Evolutionary conservation across 2,329 filamentous ascomycete species (phyloP).

Genomic region (Colletotrichum lupini): DNA sequence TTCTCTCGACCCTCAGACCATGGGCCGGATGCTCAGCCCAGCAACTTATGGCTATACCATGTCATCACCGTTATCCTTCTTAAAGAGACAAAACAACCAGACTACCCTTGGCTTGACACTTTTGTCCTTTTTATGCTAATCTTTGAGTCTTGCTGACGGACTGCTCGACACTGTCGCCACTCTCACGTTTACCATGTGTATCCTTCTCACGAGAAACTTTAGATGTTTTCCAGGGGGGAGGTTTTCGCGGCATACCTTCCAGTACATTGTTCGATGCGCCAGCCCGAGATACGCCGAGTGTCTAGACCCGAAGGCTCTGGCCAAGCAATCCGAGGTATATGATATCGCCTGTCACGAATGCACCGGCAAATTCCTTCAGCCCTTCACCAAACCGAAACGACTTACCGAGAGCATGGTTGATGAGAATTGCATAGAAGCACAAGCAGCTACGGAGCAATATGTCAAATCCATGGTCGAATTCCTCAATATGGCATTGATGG

Average conservation of each 20-base stretch:
- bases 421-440: background rate
- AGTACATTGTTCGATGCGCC: constrained; percentile 27
- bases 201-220: constrained; percentile 17
- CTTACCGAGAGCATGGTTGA: background rate
- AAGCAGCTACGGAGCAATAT: constrained; percentile 8
- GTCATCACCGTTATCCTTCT: background rate
- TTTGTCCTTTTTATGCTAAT: background rate
- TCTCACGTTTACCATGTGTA: constrained; percentile 14
- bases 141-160: background rate
- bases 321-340: background rate
- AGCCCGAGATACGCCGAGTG: constrained; percentile 25
- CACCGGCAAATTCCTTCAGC: constrained; percentile 22
- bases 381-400: background rate
- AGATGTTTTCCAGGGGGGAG: background rate
- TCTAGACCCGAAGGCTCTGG: background rate
- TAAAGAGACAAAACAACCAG: background rate
- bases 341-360: constrained; percentile 10
- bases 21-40: background rate
- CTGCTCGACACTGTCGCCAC: background rate
- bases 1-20: background rate
- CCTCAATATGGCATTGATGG: background rate
- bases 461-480: constrained; percentile 1
- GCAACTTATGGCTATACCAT: background rate
- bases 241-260: background rate
- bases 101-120: background rate